Base-by-base conservation (phyloP, 805 yeast species). In the Peterozyma toletana region DNA sequence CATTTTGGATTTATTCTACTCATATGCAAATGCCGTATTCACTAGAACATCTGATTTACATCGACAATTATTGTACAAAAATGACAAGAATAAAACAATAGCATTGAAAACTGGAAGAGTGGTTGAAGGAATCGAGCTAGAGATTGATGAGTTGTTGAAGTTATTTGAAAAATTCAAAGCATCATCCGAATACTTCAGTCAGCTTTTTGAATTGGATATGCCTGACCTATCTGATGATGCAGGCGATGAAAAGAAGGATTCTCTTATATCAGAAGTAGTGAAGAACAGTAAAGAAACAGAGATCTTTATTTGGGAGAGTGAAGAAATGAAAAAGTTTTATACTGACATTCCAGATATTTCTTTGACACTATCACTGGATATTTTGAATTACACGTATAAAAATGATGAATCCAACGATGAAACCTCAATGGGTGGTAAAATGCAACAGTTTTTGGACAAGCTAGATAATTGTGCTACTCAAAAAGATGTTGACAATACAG, bases 91-190 rank as follows among this genome's bases (percentile, higher is more conserved):
- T 44, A 68, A 71, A 38, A 74, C 72, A 43, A 75, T 80, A 2
- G 77, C 83, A 43, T 75, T 85, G 44, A 71, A 84, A 51, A 78
- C 84, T 1, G 95, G 96, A 18, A 76, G 73, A 48, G 54, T 76
- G 1, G 57, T 70, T 14, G 80, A 75, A 14, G 48, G 45, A 2
- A 43, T 59, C 11, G 53, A 50, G 21, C 40, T 14, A 3, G 45
- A 43, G 38, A 47, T 56, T 18, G 53, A 50, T 15, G 33, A 39
- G 7, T 21, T 37, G 15, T 41, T 38, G 17, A 66, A 65, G n/a
- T 44, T 67, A 11, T 69, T 65, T 49, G 77, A 74, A 31, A 68
- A 63, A 44, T 71, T 83, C 48, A 60, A 66, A 18, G 27, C 57
- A 1, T 68, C 71, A 2, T 60, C 76, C 9, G 70, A 66, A 18